Evolutionary conservation across 305 asterid species (phyloP), one percentile per base, ranked within the genome.

Genomic region (Solanum aculeatissimum): DNA sequence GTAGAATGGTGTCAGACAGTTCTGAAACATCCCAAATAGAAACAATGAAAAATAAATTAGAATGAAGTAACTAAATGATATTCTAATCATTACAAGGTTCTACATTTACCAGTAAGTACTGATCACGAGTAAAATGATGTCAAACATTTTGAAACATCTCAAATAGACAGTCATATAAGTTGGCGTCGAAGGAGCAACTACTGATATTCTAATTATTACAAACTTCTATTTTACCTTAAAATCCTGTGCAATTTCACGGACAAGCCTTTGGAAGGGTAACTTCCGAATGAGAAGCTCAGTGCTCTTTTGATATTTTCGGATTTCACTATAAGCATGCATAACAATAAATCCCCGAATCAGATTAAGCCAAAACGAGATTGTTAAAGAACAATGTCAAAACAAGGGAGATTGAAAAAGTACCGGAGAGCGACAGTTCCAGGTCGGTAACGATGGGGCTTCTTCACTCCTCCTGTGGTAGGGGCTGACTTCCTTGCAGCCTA

Each of bases 401-500:
- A 55, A 11, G 5, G 42, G 2, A 32, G 43, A 27, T 3, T 32
- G n/a, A 12, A 7, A 2, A 8, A 10, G 40, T 51, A 95, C 98
- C 98, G 98, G 55, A 94, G 97, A 79, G 98, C 98, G 84, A 94
- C 97, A 85, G 98, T 94, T 78, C 98, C 98, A 29, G 97, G 98
- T 11, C 98, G 91, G 88, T 94, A 93, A 80, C 97, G 90, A 86
- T 94, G 98, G 38, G 98, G 98, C 89, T 95, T 95, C 96, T 95
- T 95, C 85, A 94, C 98, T 25, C 98, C 98, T 80, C 98, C 98
- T 38, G 98, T 94, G 43, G 98, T 94, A 29, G 98, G 98, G 80
- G 98, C 98, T 58, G 98, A 95, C 91, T 95, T 95, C 68, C 98
- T 97, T 12, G 98, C 98, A 88, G 98, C 98, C 98, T 95, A 32